Percentiles rank a stretch among this genome's conserved stretches.
phyloP scores from a whole-genome alignment of 305 asterid genomes.

The Solanum hybrid region DNA sequence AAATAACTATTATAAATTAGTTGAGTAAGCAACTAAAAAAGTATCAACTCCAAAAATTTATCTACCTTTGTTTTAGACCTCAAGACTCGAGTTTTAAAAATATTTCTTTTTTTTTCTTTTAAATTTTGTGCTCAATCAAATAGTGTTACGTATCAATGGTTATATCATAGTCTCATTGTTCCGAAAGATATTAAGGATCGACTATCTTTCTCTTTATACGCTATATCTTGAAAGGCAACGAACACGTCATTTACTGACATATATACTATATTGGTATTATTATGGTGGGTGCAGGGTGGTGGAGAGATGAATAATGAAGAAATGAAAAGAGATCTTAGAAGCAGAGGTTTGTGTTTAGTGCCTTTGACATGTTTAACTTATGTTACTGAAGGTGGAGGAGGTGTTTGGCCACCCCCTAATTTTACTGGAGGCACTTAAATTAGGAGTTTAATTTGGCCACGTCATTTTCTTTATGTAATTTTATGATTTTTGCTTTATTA shows the following conservation, averaged over 20 bases:
- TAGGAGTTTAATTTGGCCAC: not conserved
- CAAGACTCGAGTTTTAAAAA: not conserved
- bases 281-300: not conserved
- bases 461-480: not conserved
- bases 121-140: not conserved
- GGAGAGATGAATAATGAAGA: slow-evolving; percentile 25
- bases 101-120: no score
- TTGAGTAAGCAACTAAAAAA: not conserved
- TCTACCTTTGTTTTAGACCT: not conserved
- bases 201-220: not conserved
- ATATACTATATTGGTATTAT: not conserved
- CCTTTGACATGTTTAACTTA: slow-evolving; percentile 73
- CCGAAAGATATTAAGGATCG: not conserved
- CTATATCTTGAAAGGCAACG: not conserved
- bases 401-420: slow-evolving; percentile 69
- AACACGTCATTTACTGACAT: not conserved
- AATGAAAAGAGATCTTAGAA: slow-evolving; percentile 47
- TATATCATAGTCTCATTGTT: not conserved
- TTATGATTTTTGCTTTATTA: slow-evolving; percentile 7
- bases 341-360: slow-evolving; percentile 79
- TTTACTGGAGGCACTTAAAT: slow-evolving; percentile 30
- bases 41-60: not conserved
- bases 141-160: not conserved
- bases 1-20: not conserved
- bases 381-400: slow-evolving; percentile 44